Evolutionary conservation across 345 rosid species (phyloP), one percentile per base, ranked within the genome.

Genomic region (Odontarrhena argentea): DNA sequence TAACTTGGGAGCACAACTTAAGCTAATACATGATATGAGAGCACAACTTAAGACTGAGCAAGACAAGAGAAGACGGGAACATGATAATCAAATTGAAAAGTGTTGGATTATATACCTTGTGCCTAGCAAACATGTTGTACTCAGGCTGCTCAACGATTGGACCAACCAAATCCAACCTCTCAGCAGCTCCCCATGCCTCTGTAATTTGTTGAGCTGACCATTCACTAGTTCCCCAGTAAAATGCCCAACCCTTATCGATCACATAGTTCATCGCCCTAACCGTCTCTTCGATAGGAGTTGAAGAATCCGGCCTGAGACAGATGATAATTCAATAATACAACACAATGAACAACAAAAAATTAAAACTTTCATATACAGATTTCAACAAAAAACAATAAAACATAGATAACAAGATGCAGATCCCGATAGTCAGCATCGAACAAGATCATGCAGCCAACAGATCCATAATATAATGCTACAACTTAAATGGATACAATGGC

Each of bases 171-270:
- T 91, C 99, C 80, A 91, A 62, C 63, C 86, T 81, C 70, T 91
- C 84, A 0, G 96, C 99, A 67, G 85, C 37, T 38, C 92, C 96
- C 97, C 96, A 94, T 5, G 99, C 99, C 74, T 91, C 99, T 9
- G 99, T 94, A 71, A 94, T 86, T 73, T 94, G 99, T 47, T 94
- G 99, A 1, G 96, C 87, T 1, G 99, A 84, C 99, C 97, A 94
- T 79, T 94, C 99, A 68, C 97, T 94, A 10, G 99, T 94, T 3
- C 97, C 99, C 97, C 99, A 94, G 64, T 94, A 94, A 63, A 94
- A 94, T 4, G 99, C 97, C 99, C 91, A 87, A 3, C 99, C 99
- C 64, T 94, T 91, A 67, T 94, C 99, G 45, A 94, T 91, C 63
- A 91, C 95, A 55, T 87, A 78, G 68, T 91, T 94, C 96, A 94